A percentile compares a stretch with the other conserved stretches of the same genome.
phyloP scores from a whole-genome alignment of 768 basidiomycete genomes.

The Galerina marginata region DNA sequence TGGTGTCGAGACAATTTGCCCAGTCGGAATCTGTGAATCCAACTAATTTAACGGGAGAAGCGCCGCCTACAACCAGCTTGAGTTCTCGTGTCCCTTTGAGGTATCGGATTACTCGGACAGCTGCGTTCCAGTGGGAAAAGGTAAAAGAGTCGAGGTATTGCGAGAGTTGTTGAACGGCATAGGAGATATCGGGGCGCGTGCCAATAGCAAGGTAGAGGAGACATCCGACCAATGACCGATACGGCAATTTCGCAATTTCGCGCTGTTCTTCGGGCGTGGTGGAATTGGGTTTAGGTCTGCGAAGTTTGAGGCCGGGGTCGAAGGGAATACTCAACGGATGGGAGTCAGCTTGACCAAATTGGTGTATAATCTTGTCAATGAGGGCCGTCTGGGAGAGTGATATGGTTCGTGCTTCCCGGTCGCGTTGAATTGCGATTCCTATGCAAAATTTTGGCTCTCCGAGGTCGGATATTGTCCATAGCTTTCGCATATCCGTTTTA shows the following conservation, averaged over 20 bases:
- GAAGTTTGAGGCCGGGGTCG: conserved; percentile 23
- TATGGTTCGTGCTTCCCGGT: conserved; percentile 19
- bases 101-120: conserved; percentile 17
- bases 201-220: conserved; percentile 17
- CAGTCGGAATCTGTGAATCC: conserved; percentile 32
- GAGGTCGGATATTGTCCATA: conserved; percentile 32
- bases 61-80: no score
- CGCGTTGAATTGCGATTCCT: conserved; percentile 34
- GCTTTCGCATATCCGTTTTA: conserved; percentile 29
- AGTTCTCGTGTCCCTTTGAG: no score
- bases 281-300: conserved; percentile 9
- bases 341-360: conserved; percentile 23
- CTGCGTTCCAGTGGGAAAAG: conserved; percentile 31
- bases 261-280: conserved; percentile 4
- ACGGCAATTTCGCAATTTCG: conserved; percentile 18
- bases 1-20: conserved; percentile 27
- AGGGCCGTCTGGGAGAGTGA: conserved; percentile 25
- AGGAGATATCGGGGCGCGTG: conserved; percentile 11
- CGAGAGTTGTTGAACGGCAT: conserved; percentile 19
- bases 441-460: conserved; percentile 26
- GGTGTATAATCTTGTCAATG: conserved; percentile 21
- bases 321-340: conserved; percentile 16
- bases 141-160: conserved; percentile 35
- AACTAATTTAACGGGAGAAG: conserved; percentile 24
- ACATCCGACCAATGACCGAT: conserved; percentile 23